Conservation (phyloP, 23 red algal species). For the Gracilariopsis chorda region DNA sequence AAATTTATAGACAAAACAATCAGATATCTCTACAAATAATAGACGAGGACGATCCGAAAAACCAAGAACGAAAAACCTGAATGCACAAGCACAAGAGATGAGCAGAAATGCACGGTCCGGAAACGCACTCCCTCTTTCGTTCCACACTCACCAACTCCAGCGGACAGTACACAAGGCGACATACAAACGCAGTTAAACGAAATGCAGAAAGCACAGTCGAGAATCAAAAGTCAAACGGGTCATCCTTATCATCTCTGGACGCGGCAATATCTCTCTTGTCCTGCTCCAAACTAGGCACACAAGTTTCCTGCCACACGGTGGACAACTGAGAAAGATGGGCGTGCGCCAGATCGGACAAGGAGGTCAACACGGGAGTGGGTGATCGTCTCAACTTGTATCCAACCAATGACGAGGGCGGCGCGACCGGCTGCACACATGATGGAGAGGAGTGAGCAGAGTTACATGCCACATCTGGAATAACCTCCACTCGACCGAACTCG, state of each 20-base stretch:
- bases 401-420: neutral
- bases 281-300: slow-evolving; percentile 15
- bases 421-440: neutral
- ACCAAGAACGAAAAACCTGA: no score
- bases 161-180: no score
- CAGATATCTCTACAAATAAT: no score
- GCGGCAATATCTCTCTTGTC: slow-evolving; percentile 42
- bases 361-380: slow-evolving; percentile 46
- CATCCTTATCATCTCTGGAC: neutral
- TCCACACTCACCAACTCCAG: no score
- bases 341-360: slow-evolving; percentile 26
- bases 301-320: slow-evolving; percentile 39
- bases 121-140: no score
- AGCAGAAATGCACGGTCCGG: no score
- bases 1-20: no score
- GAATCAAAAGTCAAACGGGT: slow-evolving; percentile 47
- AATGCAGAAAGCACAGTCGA: no score
- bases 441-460: neutral
- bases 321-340: slow-evolving; percentile 33
- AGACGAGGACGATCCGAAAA: no score
- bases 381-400: slow-evolving; percentile 32
- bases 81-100: no score
- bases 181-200: no score
- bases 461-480: neutral
- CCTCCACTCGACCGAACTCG: neutral